A percentile compares a stretch with the other conserved stretches of the same genome.
phyloP scores from a whole-genome alignment of 2,329 filamentous ascomycete species.

The Fusarium globosum region DNA sequence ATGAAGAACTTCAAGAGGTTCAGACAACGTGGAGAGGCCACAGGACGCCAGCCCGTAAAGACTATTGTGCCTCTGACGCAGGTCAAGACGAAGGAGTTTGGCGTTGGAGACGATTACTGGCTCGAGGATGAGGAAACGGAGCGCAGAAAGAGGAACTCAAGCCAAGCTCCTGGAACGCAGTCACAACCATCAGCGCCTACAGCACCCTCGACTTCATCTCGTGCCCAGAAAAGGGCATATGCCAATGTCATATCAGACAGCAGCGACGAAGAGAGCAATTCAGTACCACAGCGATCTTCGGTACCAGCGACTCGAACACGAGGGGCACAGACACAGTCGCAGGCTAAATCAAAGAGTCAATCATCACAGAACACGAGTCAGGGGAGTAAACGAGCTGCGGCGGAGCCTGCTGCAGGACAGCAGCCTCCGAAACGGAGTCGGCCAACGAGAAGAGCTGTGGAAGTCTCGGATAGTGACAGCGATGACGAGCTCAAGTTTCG shows the following conservation, averaged over 20 bases:
- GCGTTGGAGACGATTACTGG: conserved; percentile 83
- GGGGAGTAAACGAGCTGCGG: conserved; percentile 50
- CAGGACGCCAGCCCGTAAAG: conserved; percentile 56
- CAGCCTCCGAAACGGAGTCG: conserved; percentile 49
- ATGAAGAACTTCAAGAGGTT: conserved; percentile 97
- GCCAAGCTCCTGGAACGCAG: conserved; percentile 39
- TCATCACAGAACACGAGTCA: conserved; percentile 43
- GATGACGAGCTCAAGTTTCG: conserved; percentile 68
- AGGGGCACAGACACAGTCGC: conserved; percentile 45
- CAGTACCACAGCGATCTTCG: conserved; percentile 2
- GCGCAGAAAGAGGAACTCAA: conserved; percentile 45
- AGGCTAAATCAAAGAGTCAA: conserved; percentile 46
- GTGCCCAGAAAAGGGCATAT: conserved; percentile 31
- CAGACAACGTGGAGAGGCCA: conserved; percentile 64
- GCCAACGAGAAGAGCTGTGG: conserved; percentile 50
- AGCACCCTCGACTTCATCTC: conserved; percentile 14
- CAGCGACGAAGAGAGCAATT: conserved; percentile 49
- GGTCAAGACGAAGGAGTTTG: conserved; percentile 76
- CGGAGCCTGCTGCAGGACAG: conserved; percentile 44
- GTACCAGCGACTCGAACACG: conserved; percentile 38
- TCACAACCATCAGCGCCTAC: conserved; percentile 24
- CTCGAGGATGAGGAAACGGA: conserved; percentile 62
- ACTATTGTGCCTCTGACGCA: conserved; percentile 79
- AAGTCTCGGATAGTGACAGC: conserved; percentile 58
- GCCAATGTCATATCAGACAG: conserved; percentile 51